Conservation (phyloP, 257 asterid species). For the Solanum medicagineum region DNA sequence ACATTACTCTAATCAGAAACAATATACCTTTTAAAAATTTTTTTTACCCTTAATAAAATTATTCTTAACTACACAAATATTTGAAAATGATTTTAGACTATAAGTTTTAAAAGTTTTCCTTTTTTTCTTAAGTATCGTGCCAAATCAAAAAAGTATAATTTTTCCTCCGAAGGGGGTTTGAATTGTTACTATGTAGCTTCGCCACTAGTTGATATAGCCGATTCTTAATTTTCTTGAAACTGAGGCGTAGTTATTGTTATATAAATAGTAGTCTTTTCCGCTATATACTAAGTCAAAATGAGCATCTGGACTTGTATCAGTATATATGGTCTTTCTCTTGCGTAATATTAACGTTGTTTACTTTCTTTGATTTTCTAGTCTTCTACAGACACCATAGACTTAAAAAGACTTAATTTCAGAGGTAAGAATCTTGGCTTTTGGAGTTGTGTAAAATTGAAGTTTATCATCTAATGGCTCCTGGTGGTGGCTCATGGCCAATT, state of each 20-base stretch:
- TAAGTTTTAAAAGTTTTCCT: no score
- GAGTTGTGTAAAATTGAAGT: not conserved
- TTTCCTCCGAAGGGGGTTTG: fast-evolving
- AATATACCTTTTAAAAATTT: no score
- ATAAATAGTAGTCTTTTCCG: not conserved
- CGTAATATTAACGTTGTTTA: not conserved
- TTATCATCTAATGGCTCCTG: conserved; percentile 39
- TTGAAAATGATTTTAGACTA: no score
- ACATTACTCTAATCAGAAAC: no score
- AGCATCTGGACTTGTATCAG: conserved; percentile 1
- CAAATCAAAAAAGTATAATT: no score
- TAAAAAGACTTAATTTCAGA: not conserved
- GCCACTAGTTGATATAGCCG: not conserved
- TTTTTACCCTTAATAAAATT: no score
- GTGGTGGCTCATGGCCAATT: conserved; percentile 34
- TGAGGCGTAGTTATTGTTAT: not conserved
- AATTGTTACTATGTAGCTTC: no score
- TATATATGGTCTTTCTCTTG: not conserved
- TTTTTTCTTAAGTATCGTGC: no score
- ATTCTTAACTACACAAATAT: no score
- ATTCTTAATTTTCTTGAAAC: not conserved
- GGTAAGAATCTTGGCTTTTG: not conserved
- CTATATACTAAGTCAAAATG: conserved; percentile 1
- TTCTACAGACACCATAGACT: not conserved
- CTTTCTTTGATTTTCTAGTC: conserved; percentile 3